Conservation (phyloP, 495 filamentous ascomycete genomes). For the Xylaria palmicola region DNA sequence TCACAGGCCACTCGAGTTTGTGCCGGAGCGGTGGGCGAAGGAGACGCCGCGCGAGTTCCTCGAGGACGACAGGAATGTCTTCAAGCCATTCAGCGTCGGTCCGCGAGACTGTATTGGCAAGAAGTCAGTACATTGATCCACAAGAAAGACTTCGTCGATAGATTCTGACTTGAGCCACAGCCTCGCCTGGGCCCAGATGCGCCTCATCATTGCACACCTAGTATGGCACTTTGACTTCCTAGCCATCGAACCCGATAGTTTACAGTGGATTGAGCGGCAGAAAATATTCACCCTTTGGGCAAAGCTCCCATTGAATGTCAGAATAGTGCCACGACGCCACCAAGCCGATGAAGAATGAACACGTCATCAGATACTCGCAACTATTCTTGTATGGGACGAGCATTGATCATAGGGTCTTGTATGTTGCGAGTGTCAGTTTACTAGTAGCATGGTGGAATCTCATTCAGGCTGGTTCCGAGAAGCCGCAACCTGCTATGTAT, state of each 20-base stretch:
- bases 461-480: too few species aligned
- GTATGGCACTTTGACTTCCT: conserved; percentile 43
- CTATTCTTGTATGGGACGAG: not conserved
- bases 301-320: conserved; percentile 22
- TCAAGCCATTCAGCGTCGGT: conserved; percentile 32
- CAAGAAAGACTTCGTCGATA: not conserved
- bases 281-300: conserved; percentile 27
- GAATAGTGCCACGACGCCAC: not conserved
- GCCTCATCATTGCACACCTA: conserved; percentile 37
- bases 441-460: too few species aligned
- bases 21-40: conserved; percentile 25
- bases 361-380: not conserved
- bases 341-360: not conserved
- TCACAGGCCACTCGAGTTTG: conserved; percentile 37
- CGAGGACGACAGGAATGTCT: not conserved
- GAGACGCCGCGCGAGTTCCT: conserved; percentile 10
- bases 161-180: not conserved
- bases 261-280: conserved; percentile 28
- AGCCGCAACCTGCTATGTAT: too few species aligned
- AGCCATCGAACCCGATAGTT: conserved; percentile 17
- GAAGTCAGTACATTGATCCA: conserved; percentile 6
- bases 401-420: not conserved
- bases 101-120: conserved; percentile 34
- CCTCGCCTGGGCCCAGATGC: conserved; percentile 40
- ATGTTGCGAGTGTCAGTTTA: not conserved